Conservation (phyloP, 208 protist species). For the Sergeia podlipaevii region DNA sequence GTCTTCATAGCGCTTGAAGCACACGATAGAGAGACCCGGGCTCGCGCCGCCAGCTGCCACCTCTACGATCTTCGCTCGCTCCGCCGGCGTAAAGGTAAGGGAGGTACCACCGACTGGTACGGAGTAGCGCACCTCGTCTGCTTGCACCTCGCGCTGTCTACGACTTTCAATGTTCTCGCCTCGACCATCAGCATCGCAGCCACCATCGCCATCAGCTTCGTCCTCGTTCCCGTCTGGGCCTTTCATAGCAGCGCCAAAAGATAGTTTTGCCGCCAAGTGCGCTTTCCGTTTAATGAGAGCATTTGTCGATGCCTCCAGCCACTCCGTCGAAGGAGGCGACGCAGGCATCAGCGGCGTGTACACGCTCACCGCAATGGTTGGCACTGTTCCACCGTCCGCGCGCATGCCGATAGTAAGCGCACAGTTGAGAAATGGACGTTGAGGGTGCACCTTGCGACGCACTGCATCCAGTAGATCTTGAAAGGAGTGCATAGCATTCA, state of each 20-base stretch:
- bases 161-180: not conserved
- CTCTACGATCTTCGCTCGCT: slow-evolving; percentile 29
- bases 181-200: not conserved
- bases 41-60: slow-evolving; percentile 23
- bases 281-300: slow-evolving; percentile 30
- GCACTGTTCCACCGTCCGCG: slow-evolving; percentile 24
- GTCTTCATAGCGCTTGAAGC: slow-evolving; percentile 57
- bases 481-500: slow-evolving; percentile 8
- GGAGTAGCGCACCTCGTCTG: slow-evolving; percentile 16
- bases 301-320: slow-evolving; percentile 56
- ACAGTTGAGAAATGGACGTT: slow-evolving; percentile 37
- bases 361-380: slow-evolving; percentile 61
- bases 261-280: slow-evolving; percentile 19
- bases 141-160: slow-evolving; percentile 1
- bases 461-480: slow-evolving; percentile 33
- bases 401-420: slow-evolving; percentile 36
- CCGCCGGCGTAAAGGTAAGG: slow-evolving; percentile 34
- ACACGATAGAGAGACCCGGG: slow-evolving; percentile 63
- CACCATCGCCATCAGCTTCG: slow-evolving; percentile 5
- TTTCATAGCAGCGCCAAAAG: not conserved
- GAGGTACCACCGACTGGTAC: slow-evolving; percentile 19
- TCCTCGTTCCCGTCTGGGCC: slow-evolving; percentile 11
- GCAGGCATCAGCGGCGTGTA: slow-evolving; percentile 51
- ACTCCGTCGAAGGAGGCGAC: slow-evolving; percentile 12
- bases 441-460: slow-evolving; percentile 32